Evolutionary conservation across 2,329 filamentous ascomycete genomes (phyloP).

Genomic region (Ophiocordyceps camponoti-rufipedis): DNA sequence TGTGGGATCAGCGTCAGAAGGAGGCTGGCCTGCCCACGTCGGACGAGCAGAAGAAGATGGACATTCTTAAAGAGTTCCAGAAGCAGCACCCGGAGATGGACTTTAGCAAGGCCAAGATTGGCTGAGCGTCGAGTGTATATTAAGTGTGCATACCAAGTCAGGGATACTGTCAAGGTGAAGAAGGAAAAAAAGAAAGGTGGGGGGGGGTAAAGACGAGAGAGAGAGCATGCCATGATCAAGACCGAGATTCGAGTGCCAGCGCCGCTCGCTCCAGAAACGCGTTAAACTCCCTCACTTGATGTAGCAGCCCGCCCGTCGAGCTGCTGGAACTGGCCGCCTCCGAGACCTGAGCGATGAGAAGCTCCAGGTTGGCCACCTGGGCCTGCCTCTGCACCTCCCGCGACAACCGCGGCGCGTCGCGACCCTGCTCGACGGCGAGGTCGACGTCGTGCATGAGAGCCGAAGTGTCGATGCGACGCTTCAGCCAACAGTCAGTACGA

Average conservation of each 20-base stretch:
- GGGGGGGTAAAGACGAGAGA: not conserved
- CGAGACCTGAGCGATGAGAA: conserved; percentile 34
- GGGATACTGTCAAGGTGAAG: too few species aligned
- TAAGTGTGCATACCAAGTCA: too few species aligned
- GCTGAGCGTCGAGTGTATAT: conserved; percentile 11
- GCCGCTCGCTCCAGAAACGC: conserved; percentile 43
- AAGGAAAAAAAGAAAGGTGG: too few species aligned
- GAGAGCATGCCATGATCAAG: conserved; percentile 4
- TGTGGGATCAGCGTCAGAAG: conserved; percentile 97
- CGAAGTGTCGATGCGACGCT: conserved; percentile 34
- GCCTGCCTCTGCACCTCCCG: conserved; percentile 26
- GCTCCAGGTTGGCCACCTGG: conserved; percentile 37
- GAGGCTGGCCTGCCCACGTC: conserved; percentile 75
- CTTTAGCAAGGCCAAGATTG: conserved; percentile 52
- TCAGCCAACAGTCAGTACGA: not conserved
- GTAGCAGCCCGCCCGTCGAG: conserved; percentile 31
- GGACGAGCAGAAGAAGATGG: conserved; percentile 88
- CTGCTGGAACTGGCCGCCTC: conserved; percentile 32
- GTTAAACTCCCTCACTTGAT: conserved; percentile 42
- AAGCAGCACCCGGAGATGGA: conserved; percentile 57
- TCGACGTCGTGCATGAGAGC: conserved; percentile 44
- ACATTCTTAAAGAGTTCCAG: conserved; percentile 89
- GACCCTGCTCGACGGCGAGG: conserved; percentile 32
- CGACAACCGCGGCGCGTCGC: conserved; percentile 27
- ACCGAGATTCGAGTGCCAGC: conserved; percentile 29